Base-by-base conservation (phyloP, 2,329 filamentous ascomycete species). In the Albifimbria verrucaria region DNA sequence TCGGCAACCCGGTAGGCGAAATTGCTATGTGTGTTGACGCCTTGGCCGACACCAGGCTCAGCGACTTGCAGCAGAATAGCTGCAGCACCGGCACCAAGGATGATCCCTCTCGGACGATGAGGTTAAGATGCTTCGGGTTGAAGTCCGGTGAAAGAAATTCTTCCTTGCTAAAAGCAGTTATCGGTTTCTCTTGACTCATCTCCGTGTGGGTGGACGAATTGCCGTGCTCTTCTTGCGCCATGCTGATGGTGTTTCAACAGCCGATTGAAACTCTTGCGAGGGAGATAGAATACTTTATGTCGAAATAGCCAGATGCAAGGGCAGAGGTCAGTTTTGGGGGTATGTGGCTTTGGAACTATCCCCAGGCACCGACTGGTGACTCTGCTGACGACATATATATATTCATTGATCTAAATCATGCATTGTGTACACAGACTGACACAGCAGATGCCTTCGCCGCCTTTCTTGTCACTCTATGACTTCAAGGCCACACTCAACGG, bases 21-120 rank as follows among this genome's bases (percentile, higher is more conserved):
- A 55, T 70, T 70, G 62, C 65, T 69, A 54, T 72, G 66, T 50
- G 67, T 56, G 54, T 71, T 61, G 21, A 72, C 68, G n/a, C 69
- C 69, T 17, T 65, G 63, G 7, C 59, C 69, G 9, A 72, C 66
- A 18, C 66, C 67, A 1, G 70, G 64, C 45, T 68, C 63, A 41
- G 70, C 68, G 5, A 72, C 61, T 46, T 72, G 70, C 1, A 72
- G 59, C 3, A 72, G 59, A 41, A 72, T 69, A 7, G 69, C 69
- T 6, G 60, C 64, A 1, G 65, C 69, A 4, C 68, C 68, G 15
- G 65, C 68, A n/a, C 65, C 67, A 36, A 72, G 61, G 10, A 72
- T 51, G 41, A 72, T 67, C 57, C 67, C 53, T 73, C 67, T 42
- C 62, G 64, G 12, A 70, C 61, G 41, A 73, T 62, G 26, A 64